A percentile compares a stretch with the other conserved stretches of the same genome.
Evolutionary conservation across 75 land plant species (phyloP).

Genomic region (Pinus taeda): DNA sequence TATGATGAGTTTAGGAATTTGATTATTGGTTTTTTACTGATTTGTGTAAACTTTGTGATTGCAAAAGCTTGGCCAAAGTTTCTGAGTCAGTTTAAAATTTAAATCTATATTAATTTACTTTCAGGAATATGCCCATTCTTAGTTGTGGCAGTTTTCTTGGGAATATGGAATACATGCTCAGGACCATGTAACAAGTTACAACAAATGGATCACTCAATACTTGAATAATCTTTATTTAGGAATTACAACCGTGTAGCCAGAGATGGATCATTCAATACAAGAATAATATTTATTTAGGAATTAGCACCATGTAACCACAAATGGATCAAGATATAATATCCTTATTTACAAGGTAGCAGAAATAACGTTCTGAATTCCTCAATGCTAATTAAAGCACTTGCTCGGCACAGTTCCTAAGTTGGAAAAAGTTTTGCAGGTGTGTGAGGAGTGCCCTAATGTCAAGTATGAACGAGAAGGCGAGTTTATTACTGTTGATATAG

Average conservation of each 20-base stretch:
- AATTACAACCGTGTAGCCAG: too few species aligned
- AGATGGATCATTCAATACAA: too few species aligned
- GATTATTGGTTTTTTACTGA: background rate
- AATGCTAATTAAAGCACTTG: background rate
- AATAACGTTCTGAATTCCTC: background rate
- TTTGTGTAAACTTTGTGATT: background rate
- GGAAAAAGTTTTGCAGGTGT: constrained; percentile 49
- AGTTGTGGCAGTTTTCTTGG: background rate
- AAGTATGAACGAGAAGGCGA: constrained; percentile 89
- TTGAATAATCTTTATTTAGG: too few species aligned
- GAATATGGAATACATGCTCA: background rate
- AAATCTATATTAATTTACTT: too few species aligned
- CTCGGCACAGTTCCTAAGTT: background rate
- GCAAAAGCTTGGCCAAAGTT: background rate
- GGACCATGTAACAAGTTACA: background rate
- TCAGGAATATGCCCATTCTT: background rate
- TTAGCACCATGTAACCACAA: background rate
- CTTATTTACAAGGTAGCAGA: background rate
- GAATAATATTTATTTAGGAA: too few species aligned
- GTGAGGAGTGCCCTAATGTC: constrained; percentile 92
- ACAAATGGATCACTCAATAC: background rate
- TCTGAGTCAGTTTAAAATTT: too few species aligned
- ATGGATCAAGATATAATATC: background rate
- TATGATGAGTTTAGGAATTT: background rate
- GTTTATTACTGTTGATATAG: constrained; percentile 78